Base-by-base conservation (phyloP, 805 yeast species). In the Candida odintsovae region DNA sequence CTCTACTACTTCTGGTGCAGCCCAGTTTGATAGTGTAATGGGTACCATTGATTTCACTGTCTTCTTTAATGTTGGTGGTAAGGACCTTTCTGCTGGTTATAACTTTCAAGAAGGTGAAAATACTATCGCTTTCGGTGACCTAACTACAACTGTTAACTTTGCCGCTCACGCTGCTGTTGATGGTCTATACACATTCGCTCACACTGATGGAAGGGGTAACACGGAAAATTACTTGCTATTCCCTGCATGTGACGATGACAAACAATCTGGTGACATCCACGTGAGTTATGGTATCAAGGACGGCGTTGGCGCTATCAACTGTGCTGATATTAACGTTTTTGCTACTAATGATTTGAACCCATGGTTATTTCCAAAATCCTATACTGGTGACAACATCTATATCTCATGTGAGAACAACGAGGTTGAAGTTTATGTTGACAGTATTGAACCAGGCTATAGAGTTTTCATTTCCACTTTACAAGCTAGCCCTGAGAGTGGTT, bases 1-100 rank as follows among this genome's bases (percentile, higher is more conserved):
- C 57, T 48, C 47, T 8, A 59, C 67, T 9, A 39, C 45, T 3
- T 49, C 47, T 11, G 61, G 50, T 25, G 36, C 59, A 7, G 49
- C 57, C 7, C 31, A 50, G 2, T 56, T 50, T 38, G 44, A 37
- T 4, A 44, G 61, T 1, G 33, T 65, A 15, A 38, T 51, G 3
- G 74, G 72, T 21, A 38, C 57, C 2, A 50, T 69, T 6, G 48
- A 61, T 3, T 57, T 63, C 22, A 54, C 62, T 10, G 53, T 66
- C 3, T 57, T 58, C 41, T 67, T 68, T 41, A 61, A 59, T 44
- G 61, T 50, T 47, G 74, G 73, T 52, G 71, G 66, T 29, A 59
- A 66, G 22, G 41, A 56, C 4, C 49, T 59, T 43, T 41, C 57
- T 19, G 65, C 62, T 40, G 66, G 72, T 15, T 50, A 55, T 3